phyloP scores from a whole-genome alignment of 495 filamentous ascomycete species.

The Podospora anserina region DNA sequence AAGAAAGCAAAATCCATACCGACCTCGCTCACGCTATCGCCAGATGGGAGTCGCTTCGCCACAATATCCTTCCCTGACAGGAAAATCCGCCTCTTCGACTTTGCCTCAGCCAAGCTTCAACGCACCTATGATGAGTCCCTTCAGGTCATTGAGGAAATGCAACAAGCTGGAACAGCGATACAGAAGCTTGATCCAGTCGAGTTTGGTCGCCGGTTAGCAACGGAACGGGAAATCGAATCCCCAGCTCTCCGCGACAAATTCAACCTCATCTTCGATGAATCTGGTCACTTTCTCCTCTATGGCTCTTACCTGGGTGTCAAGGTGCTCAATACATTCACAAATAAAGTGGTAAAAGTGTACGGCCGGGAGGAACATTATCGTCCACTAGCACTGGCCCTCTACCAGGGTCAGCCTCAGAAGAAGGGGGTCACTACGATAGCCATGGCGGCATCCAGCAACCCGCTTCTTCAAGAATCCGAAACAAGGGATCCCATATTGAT shows the following conservation, averaged over 20 bases:
- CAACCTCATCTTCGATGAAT: constrained; percentile 93
- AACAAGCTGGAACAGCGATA: constrained; percentile 79
- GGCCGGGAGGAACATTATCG: constrained; percentile 85
- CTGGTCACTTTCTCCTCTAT: constrained; percentile 90
- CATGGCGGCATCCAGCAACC: constrained; percentile 94
- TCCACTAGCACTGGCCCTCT: constrained; percentile 77
- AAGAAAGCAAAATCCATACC: constrained; percentile 90
- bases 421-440: constrained; percentile 92
- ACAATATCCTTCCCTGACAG: constrained; percentile 93
- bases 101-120: constrained; percentile 79
- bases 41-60: constrained; percentile 77
- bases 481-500: constrained; percentile 86
- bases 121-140: constrained; percentile 95
- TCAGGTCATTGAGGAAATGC: constrained; percentile 81
- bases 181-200: constrained; percentile 82
- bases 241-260: constrained; percentile 61
- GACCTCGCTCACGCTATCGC: constrained; percentile 80
- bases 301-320: constrained; percentile 89
- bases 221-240: constrained; percentile 80
- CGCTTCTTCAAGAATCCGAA: constrained; percentile 89
- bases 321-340: constrained; percentile 91
- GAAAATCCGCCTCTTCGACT: constrained; percentile 89
- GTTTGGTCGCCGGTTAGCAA: constrained; percentile 83
- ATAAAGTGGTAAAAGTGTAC: constrained; percentile 82
- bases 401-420: constrained; percentile 90